phyloP scores from a whole-genome alignment of 2,329 filamentous ascomycete genomes.

The Beauveria brongniartii region DNA sequence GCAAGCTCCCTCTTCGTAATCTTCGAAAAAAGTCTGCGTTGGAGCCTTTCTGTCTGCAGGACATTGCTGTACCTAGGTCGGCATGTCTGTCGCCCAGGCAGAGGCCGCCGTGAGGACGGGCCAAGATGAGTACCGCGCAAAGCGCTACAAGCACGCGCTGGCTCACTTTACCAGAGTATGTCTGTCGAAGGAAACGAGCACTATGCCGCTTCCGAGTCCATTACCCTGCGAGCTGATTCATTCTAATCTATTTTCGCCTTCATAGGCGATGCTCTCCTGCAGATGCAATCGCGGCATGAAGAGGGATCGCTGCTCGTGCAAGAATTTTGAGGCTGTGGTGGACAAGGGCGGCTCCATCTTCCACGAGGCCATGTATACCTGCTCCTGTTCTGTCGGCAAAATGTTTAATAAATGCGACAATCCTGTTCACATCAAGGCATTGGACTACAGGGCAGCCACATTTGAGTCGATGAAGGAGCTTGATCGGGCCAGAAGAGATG shows the following conservation, averaged over 20 bases:
- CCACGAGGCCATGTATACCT: conserved; percentile 33
- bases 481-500: conserved; percentile 30
- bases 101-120: conserved; percentile 26
- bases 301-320: conserved; percentile 31
- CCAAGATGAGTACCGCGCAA: conserved; percentile 24
- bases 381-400: conserved; percentile 27
- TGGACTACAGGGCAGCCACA: conserved; percentile 33
- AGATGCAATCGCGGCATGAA: conserved; percentile 25
- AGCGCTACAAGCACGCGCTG: conserved; percentile 28
- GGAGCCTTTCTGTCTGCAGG: not conserved
- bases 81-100: not conserved
- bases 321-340: conserved; percentile 29
- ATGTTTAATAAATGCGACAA: conserved; percentile 33
- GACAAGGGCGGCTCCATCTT: conserved; percentile 29
- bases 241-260: not conserved
- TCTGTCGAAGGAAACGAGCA: not conserved
- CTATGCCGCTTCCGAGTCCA: not conserved
- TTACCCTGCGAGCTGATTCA: not conserved
- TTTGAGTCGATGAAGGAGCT: conserved; percentile 31
- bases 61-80: not conserved
- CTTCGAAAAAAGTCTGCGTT: not conserved
- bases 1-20: not conserved
- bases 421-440: conserved; percentile 28
- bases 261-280: conserved; percentile 29
- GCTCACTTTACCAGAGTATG: conserved; percentile 29